Base-by-base conservation (phyloP, 2,329 filamentous ascomycete genomes). In the Emergomyces pasteurianus region DNA sequence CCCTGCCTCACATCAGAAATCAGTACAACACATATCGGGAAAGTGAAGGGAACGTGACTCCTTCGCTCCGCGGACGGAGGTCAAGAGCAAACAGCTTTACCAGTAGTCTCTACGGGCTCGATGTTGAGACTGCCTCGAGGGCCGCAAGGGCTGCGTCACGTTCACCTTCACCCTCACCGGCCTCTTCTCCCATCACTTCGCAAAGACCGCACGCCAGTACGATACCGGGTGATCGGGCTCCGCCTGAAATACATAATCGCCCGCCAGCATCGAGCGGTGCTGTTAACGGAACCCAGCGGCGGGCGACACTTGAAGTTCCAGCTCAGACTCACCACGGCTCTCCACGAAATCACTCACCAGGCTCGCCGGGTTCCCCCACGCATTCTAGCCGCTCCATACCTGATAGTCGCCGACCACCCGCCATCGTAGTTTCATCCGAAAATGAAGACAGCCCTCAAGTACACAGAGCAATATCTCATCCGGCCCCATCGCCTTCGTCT, bases 1-100 rank as follows among this genome's bases (percentile, higher is more conserved):
- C 68, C 0, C 66, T 83, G 0, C 58, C 63, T 21, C 64, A 71
- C 3, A 76, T 79, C 31, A 74, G 71, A 53, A 70, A 74, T 36
- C 66, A 68, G 4, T 83, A 78, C 61, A 78, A 76, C 36, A 31
- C 36, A 26, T 42, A 46, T 7, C 58, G 61, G 12, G 58, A 58
- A 9, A 46, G 57, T 5, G 40, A 60, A 9, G 58, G 58, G 18
- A 60, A 46, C 21, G 49, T 38, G 18, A 60, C 60, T 8, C 58
- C 58, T 18, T 31, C 47, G 2, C 42, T 58, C 21, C 57, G 46
- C 1, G 46, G 57, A 9, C 28, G 46, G 14, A 14, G 40, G 58
- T 76, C 78, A 4, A 71, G 77, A 63, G 69, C 72, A 0, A 68
- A 71, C 43, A 79, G 78, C 59, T 75, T 77, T 54, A 68, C 65